Evolutionary conservation across 2,329 filamentous ascomycete species (phyloP).

Genomic region (Ophiocordyceps camponoti-saundersi): DNA sequence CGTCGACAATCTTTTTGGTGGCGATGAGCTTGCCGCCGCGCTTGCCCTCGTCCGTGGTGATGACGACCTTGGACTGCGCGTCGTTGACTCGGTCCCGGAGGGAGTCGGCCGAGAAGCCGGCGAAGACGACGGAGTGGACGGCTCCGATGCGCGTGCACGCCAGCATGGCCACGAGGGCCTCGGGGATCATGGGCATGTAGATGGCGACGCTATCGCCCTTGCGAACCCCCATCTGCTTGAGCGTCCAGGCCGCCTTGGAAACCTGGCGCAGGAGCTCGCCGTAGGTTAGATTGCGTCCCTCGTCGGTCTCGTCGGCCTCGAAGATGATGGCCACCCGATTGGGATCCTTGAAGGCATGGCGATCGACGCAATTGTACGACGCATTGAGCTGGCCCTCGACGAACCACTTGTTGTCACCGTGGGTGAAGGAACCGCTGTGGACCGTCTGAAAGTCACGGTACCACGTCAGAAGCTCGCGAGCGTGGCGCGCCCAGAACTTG

Average conservation of each 20-base stretch:
- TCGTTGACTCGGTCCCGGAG: conserved; percentile 89
- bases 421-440: conserved; percentile 53
- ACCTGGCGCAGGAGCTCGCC: conserved; percentile 86
- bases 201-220: conserved; percentile 96
- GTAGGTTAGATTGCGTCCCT: conserved; percentile 84
- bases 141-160: conserved; percentile 87
- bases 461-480: conserved; percentile 82
- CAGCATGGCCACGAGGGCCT: conserved; percentile 80
- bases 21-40: conserved; percentile 93
- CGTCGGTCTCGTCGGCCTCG: conserved; percentile 79
- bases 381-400: conserved; percentile 86
- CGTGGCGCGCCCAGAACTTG: conserved; percentile 76
- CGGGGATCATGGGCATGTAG: conserved; percentile 97
- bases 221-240: conserved; percentile 90
- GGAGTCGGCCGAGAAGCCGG: conserved; percentile 92
- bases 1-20: conserved; percentile 98
- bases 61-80: conserved; percentile 79
- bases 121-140: conserved; percentile 93
- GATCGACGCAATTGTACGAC: conserved; percentile 93
- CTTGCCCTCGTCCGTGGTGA: conserved; percentile 95
- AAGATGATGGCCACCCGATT: conserved; percentile 94
- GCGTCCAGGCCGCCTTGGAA: conserved; percentile 67
- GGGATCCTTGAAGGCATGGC: conserved; percentile 89
- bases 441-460: conserved; percentile 85
- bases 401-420: conserved; percentile 90